Percentiles rank a stretch among this genome's conserved stretches.
Evolutionary conservation across 345 rosid species (phyloP).

Genomic region (Brassica napus): Da-Ae NC_063450.1:41879501-41880000

Average conservation of each 20-base stretch:
- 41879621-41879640: slow-evolving; percentile 58
- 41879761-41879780: slow-evolving; percentile 10
- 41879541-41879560: slow-evolving; percentile 66
- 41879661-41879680: slow-evolving; percentile 58
- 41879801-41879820: slow-evolving; percentile 53
- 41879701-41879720: slow-evolving; percentile 45
- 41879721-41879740: not conserved
- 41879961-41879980: not conserved
- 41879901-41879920: slow-evolving; percentile 56
- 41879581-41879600: slow-evolving; percentile 68
- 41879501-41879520: slow-evolving; percentile 63
- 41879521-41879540: slow-evolving; percentile 65
- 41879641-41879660: slow-evolving; percentile 56
- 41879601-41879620: slow-evolving; percentile 53
- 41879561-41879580: slow-evolving; percentile 52
- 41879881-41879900: slow-evolving; percentile 52
- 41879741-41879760: slow-evolving; percentile 2
- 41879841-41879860: slow-evolving; percentile 62
- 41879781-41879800: slow-evolving; percentile 63
- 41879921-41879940: not conserved
- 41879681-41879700: slow-evolving; percentile 59
- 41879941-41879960: not conserved
- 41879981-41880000: slow-evolving; percentile 47
- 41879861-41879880: slow-evolving; percentile 47
- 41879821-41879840: slow-evolving; percentile 62